A percentile compares a stretch with the other conserved stretches of the same genome.
These are phyloP conservation scores for Fraxinus floribunda DNA, from an alignment of 305 asterid genomes.

Conservation along the genomic window DNA sequence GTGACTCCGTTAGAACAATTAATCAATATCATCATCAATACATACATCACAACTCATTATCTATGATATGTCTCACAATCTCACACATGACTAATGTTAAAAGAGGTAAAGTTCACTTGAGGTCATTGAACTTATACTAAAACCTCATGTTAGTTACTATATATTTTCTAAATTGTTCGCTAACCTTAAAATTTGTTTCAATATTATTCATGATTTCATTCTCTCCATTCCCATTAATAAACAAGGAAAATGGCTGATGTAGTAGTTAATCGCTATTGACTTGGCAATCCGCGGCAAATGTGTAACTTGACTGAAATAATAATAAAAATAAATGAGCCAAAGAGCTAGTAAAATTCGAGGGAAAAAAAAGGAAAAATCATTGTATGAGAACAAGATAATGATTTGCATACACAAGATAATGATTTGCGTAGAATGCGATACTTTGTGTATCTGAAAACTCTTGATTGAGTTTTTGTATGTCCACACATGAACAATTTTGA, in stretches of 20 bases:
- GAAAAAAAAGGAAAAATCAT: too few species aligned
- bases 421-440: too few species aligned
- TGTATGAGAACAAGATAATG: too few species aligned
- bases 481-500: too few species aligned
- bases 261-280: not conserved
- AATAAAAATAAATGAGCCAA: not conserved
- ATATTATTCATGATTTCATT: too few species aligned
- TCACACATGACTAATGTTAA: not conserved
- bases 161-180: not conserved
- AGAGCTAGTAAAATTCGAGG: not conserved
- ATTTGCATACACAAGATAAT: too few species aligned
- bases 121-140: not conserved
- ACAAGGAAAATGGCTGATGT: not conserved
- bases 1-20: too few species aligned
- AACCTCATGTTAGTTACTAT: not conserved
- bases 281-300: not conserved
- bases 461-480: too few species aligned
- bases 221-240: too few species aligned
- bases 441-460: too few species aligned
- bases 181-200: too few species aligned
- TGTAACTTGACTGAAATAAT: not conserved
- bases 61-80: not conserved
- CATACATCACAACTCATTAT: not conserved
- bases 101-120: not conserved
- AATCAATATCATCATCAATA: too few species aligned